These are phyloP conservation scores for Aquanectria penicillioides DNA, from an alignment of 2,329 filamentous ascomycete genomes.

Conservation along the genomic window DNA sequence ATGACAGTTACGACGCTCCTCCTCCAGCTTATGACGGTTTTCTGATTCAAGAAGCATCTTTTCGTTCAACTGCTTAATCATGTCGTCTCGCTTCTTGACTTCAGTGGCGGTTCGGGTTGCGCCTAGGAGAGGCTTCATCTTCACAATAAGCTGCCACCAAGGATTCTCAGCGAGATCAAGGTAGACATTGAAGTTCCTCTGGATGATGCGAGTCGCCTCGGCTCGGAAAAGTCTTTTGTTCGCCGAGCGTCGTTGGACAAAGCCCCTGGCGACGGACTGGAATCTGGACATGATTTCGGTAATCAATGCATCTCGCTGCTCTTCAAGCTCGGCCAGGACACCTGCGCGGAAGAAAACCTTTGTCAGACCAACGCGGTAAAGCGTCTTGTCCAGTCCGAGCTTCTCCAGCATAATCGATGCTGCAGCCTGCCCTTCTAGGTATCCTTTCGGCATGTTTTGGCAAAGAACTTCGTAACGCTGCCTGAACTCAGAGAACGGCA, in stretches of 20 bases:
- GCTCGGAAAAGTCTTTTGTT: constrained; percentile 95
- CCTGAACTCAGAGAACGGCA: constrained; percentile 92
- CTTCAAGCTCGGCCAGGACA: constrained; percentile 95
- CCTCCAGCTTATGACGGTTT: constrained; percentile 83
- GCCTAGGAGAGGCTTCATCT: constrained; percentile 94
- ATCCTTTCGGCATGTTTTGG: constrained; percentile 85
- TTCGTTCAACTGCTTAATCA: constrained; percentile 86
- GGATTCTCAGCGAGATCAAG: constrained; percentile 89
- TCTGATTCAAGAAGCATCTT: constrained; percentile 82
- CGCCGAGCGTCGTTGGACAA: constrained; percentile 85
- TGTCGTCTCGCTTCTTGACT: constrained; percentile 93
- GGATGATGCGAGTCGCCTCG: constrained; percentile 93
- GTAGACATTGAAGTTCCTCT: constrained; percentile 93
- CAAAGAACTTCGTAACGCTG: constrained; percentile 97
- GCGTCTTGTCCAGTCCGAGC: constrained; percentile 82
- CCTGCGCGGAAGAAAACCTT: constrained; percentile 99
- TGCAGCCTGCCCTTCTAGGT: constrained; percentile 88
- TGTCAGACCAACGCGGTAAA: constrained; percentile 93
- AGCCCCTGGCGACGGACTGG: constrained; percentile 91
- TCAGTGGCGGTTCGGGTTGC: constrained; percentile 91
- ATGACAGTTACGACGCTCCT: constrained; percentile 88
- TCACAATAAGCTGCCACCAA: constrained; percentile 96
- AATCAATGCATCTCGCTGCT: constrained; percentile 91
- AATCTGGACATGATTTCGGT: constrained; percentile 94
- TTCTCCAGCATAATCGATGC: constrained; percentile 90